Conservation (phyloP, 2,329 filamentous ascomycete genomes). For the Neonectria punicea region DNA sequence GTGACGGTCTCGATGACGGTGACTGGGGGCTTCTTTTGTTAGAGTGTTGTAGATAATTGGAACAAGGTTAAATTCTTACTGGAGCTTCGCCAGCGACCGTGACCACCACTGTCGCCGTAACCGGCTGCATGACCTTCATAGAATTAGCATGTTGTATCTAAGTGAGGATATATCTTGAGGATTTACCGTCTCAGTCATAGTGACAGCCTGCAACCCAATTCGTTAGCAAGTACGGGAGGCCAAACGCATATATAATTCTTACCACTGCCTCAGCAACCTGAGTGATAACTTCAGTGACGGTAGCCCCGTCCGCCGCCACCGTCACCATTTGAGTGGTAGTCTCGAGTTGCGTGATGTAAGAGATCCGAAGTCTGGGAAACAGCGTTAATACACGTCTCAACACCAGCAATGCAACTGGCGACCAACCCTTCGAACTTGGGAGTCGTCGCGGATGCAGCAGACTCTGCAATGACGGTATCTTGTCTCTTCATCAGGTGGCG, state of each 20-base stretch:
- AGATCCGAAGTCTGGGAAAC: slow-evolving; percentile 34
- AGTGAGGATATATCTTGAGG: neutral
- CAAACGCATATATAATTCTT: neutral
- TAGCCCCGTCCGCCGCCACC: slow-evolving; percentile 27
- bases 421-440: slow-evolving; percentile 41
- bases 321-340: slow-evolving; percentile 36
- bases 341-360: slow-evolving; percentile 36
- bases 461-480: slow-evolving; percentile 14
- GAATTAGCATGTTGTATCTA: neutral
- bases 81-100: slow-evolving; percentile 31
- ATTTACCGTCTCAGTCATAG: slow-evolving; percentile 28
- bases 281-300: slow-evolving; percentile 29
- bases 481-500: slow-evolving; percentile 32
- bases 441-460: slow-evolving; percentile 5
- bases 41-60: neutral
- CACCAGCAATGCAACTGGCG: neutral
- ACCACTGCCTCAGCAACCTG: slow-evolving; percentile 27
- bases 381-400: slow-evolving; percentile 6
- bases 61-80: slow-evolving; percentile 18
- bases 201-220: slow-evolving; percentile 25
- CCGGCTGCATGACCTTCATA: slow-evolving; percentile 17
- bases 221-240: neutral
- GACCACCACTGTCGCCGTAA: slow-evolving; percentile 25
- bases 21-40: slow-evolving; percentile 7
- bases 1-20: slow-evolving; percentile 26